Conservation (phyloP, 2,329 filamentous ascomycete species). For the Exophiala calicioides region DNA sequence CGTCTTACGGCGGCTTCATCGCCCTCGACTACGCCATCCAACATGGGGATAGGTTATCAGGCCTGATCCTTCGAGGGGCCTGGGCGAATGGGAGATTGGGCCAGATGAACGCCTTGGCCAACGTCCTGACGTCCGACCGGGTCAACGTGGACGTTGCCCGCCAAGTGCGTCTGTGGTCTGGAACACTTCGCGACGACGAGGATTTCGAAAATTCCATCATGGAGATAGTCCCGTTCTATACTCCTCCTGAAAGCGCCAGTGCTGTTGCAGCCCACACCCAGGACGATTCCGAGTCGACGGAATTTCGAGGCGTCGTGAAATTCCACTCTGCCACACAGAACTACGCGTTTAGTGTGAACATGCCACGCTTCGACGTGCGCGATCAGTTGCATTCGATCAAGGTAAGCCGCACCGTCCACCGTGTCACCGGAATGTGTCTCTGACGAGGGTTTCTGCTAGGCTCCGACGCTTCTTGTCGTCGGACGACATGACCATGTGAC, state of each 20-base stretch:
- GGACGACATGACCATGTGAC: constrained; percentile 20
- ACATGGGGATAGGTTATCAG: constrained; percentile 5
- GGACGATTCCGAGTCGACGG: constrained; percentile 3
- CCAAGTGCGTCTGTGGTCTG: constrained; percentile 20
- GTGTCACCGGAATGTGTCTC: not conserved
- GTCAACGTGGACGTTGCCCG: constrained; percentile 14
- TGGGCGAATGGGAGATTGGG: constrained; percentile 17
- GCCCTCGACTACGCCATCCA: constrained; percentile 20
- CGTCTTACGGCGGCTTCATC: constrained; percentile 20
- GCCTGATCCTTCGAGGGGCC: constrained; percentile 9
- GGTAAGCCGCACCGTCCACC: constrained; percentile 1
- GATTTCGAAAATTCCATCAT: constrained; percentile 7
- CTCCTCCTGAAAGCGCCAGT: constrained; percentile 5
- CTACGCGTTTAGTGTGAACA: constrained; percentile 13
- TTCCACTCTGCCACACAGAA: constrained; percentile 16
- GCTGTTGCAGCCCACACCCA: not conserved
- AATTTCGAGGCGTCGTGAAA: not conserved
- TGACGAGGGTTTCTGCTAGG: not conserved
- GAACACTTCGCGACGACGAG: constrained; percentile 10
- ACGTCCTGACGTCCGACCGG: constrained; percentile 13
- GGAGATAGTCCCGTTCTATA: constrained; percentile 13
- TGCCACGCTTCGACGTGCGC: constrained; percentile 20
- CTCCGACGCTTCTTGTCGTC: constrained; percentile 15
- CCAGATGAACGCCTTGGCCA: constrained; percentile 12
- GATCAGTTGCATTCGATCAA: constrained; percentile 10